Evolutionary conservation across 2,329 filamentous ascomycete species (phyloP).

Genomic region (Chaetomiaceae sp.): DNA sequence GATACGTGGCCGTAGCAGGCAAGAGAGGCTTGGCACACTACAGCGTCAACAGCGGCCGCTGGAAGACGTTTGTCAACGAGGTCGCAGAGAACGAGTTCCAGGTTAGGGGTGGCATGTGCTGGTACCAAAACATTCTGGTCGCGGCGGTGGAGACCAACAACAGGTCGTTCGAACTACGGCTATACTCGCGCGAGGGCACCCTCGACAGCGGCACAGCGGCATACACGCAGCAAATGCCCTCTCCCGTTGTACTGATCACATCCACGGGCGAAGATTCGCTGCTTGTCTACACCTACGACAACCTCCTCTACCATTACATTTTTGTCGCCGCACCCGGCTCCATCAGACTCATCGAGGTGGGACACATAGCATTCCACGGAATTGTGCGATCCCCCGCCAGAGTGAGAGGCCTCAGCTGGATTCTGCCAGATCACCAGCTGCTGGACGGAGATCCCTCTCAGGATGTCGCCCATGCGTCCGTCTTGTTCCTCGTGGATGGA

Average conservation of each 20-base stretch:
- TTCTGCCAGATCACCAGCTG: constrained; percentile 84
- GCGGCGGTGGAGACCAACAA: constrained; percentile 86
- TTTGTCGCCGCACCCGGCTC: constrained; percentile 65
- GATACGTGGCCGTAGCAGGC: constrained; percentile 95
- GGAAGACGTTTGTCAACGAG: constrained; percentile 86
- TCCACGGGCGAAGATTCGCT: constrained; percentile 90
- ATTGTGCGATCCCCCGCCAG: constrained; percentile 90
- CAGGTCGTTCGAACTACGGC: constrained; percentile 74
- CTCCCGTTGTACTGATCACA: constrained; percentile 84
- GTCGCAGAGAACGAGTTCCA: constrained; percentile 83
- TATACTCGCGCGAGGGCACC: constrained; percentile 81
- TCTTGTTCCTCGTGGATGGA: constrained; percentile 93
- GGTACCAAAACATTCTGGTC: constrained; percentile 93
- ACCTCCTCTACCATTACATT: constrained; percentile 89
- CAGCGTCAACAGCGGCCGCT: constrained; percentile 86
- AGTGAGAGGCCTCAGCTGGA: constrained; percentile 91
- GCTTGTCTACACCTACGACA: constrained; percentile 95
- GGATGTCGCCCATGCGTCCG: constrained; percentile 87
- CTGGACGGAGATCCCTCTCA: constrained; percentile 89
- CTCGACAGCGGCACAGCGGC: constrained; percentile 68
- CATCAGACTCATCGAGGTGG: constrained; percentile 81
- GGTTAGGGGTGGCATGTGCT: constrained; percentile 94
- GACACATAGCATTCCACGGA: constrained; percentile 94
- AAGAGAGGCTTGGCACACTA: constrained; percentile 89
- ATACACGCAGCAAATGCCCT: constrained; percentile 69